These are phyloP conservation scores for Diaporthe capsici DNA, from an alignment of 2,329 filamentous ascomycete species.

Conservation along the genomic window DNA sequence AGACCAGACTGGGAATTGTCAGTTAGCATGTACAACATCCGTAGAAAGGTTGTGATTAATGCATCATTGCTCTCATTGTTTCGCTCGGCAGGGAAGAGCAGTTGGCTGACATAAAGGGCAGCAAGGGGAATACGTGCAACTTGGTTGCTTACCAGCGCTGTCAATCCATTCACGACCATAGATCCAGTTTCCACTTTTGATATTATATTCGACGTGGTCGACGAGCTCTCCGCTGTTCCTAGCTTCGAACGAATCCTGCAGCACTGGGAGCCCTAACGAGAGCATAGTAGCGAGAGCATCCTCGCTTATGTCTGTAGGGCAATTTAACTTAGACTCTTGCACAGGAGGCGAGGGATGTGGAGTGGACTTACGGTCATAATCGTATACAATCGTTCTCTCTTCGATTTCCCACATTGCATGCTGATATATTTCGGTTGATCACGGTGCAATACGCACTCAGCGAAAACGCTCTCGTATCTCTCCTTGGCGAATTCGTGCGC, in stretches of 20 bases:
- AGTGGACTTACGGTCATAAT: background rate
- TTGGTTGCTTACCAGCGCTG: background rate
- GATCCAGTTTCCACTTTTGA: too few species aligned
- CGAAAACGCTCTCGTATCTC: background rate
- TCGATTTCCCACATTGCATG: too few species aligned
- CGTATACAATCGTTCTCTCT: background rate
- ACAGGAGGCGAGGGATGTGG: background rate
- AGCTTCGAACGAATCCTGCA: background rate
- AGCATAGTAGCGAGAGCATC: background rate
- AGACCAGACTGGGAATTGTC: background rate
- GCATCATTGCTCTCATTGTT: too few species aligned
- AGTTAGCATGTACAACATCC: background rate
- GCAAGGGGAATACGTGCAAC: background rate
- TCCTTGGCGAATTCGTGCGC: constrained; percentile 20
- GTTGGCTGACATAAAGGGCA: too few species aligned
- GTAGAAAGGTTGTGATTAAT: background rate
- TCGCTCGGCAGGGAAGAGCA: background rate
- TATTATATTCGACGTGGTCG: background rate
- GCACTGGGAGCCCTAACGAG: background rate
- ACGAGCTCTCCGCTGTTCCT: background rate
- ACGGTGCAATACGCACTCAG: background rate
- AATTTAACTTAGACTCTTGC: background rate
- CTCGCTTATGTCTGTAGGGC: background rate
- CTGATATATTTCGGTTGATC: background rate
- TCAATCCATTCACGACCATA: background rate